Conservation (phyloP, 2,329 filamentous ascomycete genomes). For the Westerdykella aurantiaca region DNA sequence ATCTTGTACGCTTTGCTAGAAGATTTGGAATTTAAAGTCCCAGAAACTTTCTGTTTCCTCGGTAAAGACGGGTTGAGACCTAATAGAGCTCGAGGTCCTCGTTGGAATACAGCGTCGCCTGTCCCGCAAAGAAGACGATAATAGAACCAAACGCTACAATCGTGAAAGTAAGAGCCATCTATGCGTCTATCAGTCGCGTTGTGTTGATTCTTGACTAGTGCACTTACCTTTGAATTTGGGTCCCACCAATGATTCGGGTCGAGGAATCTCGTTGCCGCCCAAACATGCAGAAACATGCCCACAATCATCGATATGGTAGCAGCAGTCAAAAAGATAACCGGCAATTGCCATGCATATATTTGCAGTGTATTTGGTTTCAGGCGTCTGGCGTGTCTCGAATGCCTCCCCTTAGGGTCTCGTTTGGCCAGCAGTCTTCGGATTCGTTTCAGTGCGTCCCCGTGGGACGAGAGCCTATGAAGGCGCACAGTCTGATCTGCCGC, state of each 20-base stretch:
- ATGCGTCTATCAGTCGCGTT: background rate
- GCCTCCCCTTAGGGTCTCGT: background rate
- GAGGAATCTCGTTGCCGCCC: conserved; percentile 27
- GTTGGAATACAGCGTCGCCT: conserved; percentile 13
- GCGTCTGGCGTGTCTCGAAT: conserved; percentile 10
- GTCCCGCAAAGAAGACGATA: conserved; percentile 15
- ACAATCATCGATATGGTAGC: conserved; percentile 35
- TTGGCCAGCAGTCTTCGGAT: conserved; percentile 35
- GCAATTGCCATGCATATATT: conserved; percentile 37
- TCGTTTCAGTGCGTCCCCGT: conserved; percentile 34
- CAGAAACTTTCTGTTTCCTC: no score
- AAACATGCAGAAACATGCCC: conserved; percentile 37
- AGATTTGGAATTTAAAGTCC: no score
- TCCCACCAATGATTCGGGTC: conserved; percentile 24
- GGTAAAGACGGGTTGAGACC: no score
- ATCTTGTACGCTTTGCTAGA: no score
- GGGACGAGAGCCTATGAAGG: conserved; percentile 40
- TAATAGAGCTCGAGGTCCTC: no score
- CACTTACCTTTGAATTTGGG: conserved; percentile 24
- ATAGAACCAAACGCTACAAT: conserved; percentile 14
- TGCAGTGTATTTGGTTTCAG: conserved; percentile 23
- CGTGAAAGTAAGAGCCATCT: conserved; percentile 20
- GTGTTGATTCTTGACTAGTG: no score
- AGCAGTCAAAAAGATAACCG: conserved; percentile 32
- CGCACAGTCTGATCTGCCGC: conserved; percentile 41